Percentiles rank a stretch among this genome's conserved stretches.
Conservation (phyloP, 1,284 basidiomycete genomes). For the Paramarasmius palmivorus region DNA sequence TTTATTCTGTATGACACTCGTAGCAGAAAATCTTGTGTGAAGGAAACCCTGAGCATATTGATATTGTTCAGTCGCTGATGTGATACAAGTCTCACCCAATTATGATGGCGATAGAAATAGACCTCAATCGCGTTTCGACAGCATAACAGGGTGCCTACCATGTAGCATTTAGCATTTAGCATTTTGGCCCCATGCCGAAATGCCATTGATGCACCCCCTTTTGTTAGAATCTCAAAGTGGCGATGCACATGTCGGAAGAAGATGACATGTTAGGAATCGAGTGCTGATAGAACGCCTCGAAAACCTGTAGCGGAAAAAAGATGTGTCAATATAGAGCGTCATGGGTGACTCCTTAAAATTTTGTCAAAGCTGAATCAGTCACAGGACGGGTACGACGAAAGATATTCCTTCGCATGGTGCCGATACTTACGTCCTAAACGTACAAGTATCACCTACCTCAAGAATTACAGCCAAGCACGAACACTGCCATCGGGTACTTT, state of each 20-base stretch:
- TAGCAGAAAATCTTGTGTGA: not conserved
- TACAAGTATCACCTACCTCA: conserved; percentile 4
- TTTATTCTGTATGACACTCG: no score
- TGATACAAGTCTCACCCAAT: not conserved
- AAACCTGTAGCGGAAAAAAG: conserved; percentile 27
- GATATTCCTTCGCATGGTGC: not conserved
- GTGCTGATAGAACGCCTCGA: conserved; percentile 55
- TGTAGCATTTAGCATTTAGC: no score
- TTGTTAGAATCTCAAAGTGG: not conserved
- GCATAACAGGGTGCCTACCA: not conserved
- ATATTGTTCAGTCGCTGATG: no score
- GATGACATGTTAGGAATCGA: conserved; percentile 31
- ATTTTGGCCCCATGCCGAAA: no score
- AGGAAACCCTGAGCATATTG: no score
- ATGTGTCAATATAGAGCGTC: not conserved
- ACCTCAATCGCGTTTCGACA: not conserved
- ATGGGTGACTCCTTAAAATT: conserved; percentile 5
- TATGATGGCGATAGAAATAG: not conserved
- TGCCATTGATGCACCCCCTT: no score
- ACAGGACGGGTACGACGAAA: no score
- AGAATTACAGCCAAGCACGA: conserved; percentile 15
- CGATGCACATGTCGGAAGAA: conserved; percentile 42
- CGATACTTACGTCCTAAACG: not conserved
- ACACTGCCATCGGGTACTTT: conserved; percentile 11
- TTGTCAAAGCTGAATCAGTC: not conserved